phyloP scores from a whole-genome alignment of 2,329 filamentous ascomycete species.

The Aspergillus niger region DNA sequence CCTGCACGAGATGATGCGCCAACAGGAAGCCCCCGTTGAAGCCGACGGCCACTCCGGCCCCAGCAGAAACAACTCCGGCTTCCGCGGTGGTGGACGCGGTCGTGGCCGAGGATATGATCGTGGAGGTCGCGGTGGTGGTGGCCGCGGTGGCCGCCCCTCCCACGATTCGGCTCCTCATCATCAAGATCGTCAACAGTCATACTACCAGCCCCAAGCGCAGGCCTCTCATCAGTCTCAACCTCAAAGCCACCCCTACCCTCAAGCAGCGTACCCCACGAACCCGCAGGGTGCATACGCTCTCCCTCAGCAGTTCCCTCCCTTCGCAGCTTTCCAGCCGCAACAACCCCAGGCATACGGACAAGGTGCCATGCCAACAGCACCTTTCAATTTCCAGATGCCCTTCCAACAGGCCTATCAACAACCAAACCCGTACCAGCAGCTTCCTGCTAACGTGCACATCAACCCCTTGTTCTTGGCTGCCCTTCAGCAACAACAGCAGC shows the following conservation, averaged over 20 bases:
- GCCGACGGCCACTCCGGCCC: conserved; percentile 24
- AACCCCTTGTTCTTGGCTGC: conserved; percentile 61
- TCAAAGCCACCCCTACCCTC: conserved; percentile 9
- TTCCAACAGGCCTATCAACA: conserved; percentile 42
- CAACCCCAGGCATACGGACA: conserved; percentile 34
- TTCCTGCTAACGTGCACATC: conserved; percentile 52
- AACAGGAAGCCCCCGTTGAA: conserved; percentile 41
- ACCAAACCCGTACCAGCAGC: conserved; percentile 47
- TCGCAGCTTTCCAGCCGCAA: conserved; percentile 30
- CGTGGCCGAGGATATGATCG: conserved; percentile 46
- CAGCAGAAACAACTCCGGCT: conserved; percentile 35
- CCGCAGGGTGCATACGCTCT: conserved; percentile 29
- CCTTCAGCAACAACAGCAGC: conserved; percentile 48
- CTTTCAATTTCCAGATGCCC: conserved; percentile 44
- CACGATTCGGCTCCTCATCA: conserved; percentile 29
- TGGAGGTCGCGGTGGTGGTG: conserved; percentile 41
- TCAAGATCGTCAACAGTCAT: conserved; percentile 30
- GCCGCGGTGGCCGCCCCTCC: conserved; percentile 39
- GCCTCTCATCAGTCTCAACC: conserved; percentile 13
- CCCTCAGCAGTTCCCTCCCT: conserved; percentile 33
- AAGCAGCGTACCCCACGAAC: conserved; percentile 15
- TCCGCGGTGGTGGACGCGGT: conserved; percentile 50
- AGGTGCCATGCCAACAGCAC: conserved; percentile 26
- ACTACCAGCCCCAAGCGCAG: conserved; percentile 20
- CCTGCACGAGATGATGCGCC: conserved; percentile 55